Conservation (phyloP, 164 flowering plant species). For the Hamamelis virginiana region DNA sequence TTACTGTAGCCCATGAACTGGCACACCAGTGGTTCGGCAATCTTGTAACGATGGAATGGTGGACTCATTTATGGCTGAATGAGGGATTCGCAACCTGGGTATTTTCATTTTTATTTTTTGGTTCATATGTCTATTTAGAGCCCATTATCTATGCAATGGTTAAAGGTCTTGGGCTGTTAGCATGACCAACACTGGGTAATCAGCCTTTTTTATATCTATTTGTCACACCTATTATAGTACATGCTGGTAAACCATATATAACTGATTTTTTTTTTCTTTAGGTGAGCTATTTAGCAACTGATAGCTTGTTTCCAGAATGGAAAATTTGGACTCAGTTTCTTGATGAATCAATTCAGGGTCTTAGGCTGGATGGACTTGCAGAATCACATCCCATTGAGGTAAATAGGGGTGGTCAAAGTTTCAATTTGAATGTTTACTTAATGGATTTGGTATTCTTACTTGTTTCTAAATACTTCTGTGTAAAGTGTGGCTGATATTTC, state of each 20-base stretch:
- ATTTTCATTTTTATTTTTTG: slow-evolving; percentile 10
- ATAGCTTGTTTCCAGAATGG: slow-evolving; percentile 94
- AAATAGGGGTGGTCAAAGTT: neutral
- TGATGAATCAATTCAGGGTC: slow-evolving; percentile 79
- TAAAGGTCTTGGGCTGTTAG: too few species aligned
- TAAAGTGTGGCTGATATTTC: neutral
- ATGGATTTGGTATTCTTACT: neutral
- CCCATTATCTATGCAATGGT: too few species aligned
- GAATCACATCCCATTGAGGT: slow-evolving; percentile 99
- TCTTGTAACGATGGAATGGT: slow-evolving; percentile 99
- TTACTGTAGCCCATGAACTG: slow-evolving; percentile 94
- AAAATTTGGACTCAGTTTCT: slow-evolving; percentile 98
- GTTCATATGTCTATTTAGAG: slow-evolving; percentile 4
- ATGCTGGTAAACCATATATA: neutral
- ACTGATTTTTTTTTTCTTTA: slow-evolving; percentile 23
- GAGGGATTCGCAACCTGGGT: slow-evolving; percentile 99
- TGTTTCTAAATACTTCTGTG: neutral
- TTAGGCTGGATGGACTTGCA: slow-evolving; percentile 81
- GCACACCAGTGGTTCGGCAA: slow-evolving; percentile 99
- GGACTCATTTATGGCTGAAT: slow-evolving; percentile 98
- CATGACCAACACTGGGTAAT: too few species aligned
- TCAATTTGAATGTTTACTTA: neutral
- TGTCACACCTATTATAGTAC: neutral
- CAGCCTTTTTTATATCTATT: neutral
- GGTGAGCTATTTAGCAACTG: slow-evolving; percentile 94